phyloP scores from a whole-genome alignment of 768 basidiomycete species.

The Mrakia blollopis region DNA sequence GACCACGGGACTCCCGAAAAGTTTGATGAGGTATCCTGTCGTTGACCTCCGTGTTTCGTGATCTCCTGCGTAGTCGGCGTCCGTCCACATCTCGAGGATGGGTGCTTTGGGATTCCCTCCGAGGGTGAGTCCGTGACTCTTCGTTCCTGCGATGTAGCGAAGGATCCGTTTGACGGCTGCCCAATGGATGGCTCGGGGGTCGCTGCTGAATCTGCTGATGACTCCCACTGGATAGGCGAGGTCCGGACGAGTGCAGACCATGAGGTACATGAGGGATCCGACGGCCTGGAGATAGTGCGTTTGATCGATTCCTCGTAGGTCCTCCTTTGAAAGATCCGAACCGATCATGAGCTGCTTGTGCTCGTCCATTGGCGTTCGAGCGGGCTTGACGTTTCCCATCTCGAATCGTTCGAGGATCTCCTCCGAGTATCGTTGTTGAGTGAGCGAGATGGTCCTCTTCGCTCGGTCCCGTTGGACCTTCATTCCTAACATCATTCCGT shows the following conservation, averaged over 20 bases:
- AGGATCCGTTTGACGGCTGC: constrained; percentile 6
- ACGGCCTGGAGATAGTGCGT: constrained; percentile 2
- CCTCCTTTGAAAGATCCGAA: no score
- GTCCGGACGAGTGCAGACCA: constrained; percentile 11
- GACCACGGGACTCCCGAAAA: background rate
- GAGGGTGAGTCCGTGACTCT: no score
- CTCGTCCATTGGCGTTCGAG: no score
- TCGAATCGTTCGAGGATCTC: constrained; percentile 8
- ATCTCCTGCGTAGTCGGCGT: background rate
- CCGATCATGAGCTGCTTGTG: no score
- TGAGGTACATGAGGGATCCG: constrained; percentile 16
- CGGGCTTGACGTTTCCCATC: background rate
- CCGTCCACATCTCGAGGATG: no score
- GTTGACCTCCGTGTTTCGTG: constrained; percentile 7
- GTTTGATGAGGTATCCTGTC: background rate
- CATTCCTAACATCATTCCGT: background rate
- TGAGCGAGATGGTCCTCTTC: background rate
- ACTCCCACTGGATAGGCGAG: constrained; percentile 6
- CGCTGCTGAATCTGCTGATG: background rate
- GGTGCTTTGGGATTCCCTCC: no score
- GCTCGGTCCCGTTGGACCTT: constrained; percentile 4
- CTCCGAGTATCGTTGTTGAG: background rate
- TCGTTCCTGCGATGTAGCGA: background rate
- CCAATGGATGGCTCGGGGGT: constrained; percentile 14
- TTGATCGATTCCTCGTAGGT: no score